Evolutionary conservation across 306 rosid genomes (phyloP), one percentile per base, ranked within the genome.

Genomic region (Vachellia pachyceras): DNA sequence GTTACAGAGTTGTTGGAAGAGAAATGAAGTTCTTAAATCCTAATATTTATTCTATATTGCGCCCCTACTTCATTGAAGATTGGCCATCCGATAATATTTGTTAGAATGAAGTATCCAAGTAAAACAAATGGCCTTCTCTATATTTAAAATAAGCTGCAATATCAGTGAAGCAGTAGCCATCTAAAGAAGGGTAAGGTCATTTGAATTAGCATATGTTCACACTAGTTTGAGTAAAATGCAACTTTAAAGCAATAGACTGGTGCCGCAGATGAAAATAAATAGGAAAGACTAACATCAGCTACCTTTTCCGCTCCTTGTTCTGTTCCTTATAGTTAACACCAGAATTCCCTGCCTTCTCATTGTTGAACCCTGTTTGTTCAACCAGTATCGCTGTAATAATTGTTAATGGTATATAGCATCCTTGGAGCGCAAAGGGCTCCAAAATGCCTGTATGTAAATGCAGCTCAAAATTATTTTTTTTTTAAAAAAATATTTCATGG

Each of bases 291-390:
- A 79, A 46, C 71, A 84, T 64, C 82, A 78, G 57, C 86, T 83
- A 95, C 98, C 91, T 90, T 87, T 82, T 87, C 9, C 46, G 80
- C 85, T 84, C 85, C 79, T 73, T 85, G 81, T 68, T 86, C 63
- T 87, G 90, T 75, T 85, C 83, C 69, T 79, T 35, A 58, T 86
- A 85, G 84, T 67, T 73, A 55, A 45, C 15, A 37, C 85, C 84
- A 76, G 71, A 81, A 74, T 82, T 82, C 69, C 84, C 90, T 35
- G 83, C 78, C 63, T 60, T 87, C 77, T 84, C 88, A 76, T 81
- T 84, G 78, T 36, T 79, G 47, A 57, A 78, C 74, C 97, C 99
- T 93, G 96, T 61, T 60, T 84, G 37, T 42, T 10, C 39, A 39
- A 64, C 82, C 66, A 69, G 69, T 22, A 78, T 85, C 57, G 85